Percentiles rank a stretch among this genome's conserved stretches.
phyloP scores from a whole-genome alignment of 1,139 yeast species.

The Yamadazyma atmosphaerica region DNA sequence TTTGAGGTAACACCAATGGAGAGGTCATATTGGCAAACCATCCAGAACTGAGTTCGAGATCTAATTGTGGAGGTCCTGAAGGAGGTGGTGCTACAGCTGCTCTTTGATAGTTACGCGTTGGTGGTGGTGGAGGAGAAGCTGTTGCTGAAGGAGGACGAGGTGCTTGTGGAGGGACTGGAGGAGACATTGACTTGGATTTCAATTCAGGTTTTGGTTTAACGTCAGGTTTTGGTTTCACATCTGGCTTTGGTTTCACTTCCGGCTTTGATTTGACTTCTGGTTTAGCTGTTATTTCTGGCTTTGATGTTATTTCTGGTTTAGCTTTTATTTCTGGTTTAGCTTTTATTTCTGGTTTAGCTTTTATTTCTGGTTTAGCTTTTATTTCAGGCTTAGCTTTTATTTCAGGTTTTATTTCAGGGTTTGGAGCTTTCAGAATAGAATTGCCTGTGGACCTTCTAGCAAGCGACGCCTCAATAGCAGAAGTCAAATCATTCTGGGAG shows the following conservation, averaged over 20 bases:
- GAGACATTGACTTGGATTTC: not conserved
- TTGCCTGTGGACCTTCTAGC: not conserved
- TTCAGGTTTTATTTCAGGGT: not conserved
- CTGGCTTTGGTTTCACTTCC: conserved; percentile 6
- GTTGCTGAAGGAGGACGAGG: conserved; percentile 2
- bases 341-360: not conserved
- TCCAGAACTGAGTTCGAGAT: conserved; percentile 42
- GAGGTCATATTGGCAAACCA: conserved; percentile 42
- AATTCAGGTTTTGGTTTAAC: conserved; percentile 8
- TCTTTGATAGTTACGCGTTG: conserved; percentile 32
- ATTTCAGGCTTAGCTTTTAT: not conserved
- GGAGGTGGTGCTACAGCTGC: not conserved
- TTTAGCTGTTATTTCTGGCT: conserved; percentile 2
- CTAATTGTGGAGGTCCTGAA: conserved; percentile 33
- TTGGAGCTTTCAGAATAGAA: not conserved
- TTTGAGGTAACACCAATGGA: conserved; percentile 32
- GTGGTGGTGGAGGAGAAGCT: conserved; percentile 40
- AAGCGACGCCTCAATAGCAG: not conserved
- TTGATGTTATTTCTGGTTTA: not conserved
- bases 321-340: too few species aligned
- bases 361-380: too few species aligned
- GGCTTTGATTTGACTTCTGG: conserved; percentile 12
- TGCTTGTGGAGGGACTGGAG: too few species aligned
- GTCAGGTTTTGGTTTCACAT: conserved; percentile 4
- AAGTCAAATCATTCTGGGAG: not conserved